Evolutionary conservation across 768 basidiomycete genomes (phyloP), one percentile per base, ranked within the genome.

Genomic region (Leccinum uliginosum): DNA sequence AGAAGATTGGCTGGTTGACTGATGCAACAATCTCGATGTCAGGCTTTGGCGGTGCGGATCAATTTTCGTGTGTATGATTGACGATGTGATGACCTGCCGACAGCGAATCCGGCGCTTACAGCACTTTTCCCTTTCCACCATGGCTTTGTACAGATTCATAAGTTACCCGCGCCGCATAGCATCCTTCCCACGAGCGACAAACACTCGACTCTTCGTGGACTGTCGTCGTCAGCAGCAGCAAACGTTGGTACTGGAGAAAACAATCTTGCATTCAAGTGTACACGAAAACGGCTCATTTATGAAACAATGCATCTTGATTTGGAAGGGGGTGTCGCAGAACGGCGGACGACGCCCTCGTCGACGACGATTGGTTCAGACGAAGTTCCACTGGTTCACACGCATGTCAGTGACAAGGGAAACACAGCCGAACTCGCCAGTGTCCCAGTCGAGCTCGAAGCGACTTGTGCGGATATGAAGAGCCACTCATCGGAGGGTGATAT

Each of bases 181-280:
- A 78, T 94, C 40, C 74, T 88, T 26, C 78, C 95, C 0, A 83
- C 91, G 0, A 92, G 92, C 56, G 87, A 93, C 63, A 87, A 83
- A 62, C 85, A 85, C 59, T 98, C 95, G 6, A 79, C 82, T 6
- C 78, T 99, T 46, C 86, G 96, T 11, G 94, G 93, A 12, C 75
- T 96, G 49, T 82, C 81, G 45, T 79, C 82, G 2, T 79, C 83
- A 23, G 74, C 78, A 17, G 73, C 69, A 34, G 74, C 75, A 3
- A 75, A 74, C 12, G 80, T 80, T 7, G 87, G 85, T 0, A 84
- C 84, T n/a, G 90, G 94, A 8, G 95, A 98, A 70, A 98, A 98
- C 73, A 98, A 98, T 65, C 79, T 99, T 8, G 93, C 89, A 12
- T 99, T 98, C 80, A 90, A 87, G 69, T 89, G 91, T 66, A 97